Evolutionary conservation across 129 eudicot species (phyloP).

Genomic region (Arctium lappa): DNA sequence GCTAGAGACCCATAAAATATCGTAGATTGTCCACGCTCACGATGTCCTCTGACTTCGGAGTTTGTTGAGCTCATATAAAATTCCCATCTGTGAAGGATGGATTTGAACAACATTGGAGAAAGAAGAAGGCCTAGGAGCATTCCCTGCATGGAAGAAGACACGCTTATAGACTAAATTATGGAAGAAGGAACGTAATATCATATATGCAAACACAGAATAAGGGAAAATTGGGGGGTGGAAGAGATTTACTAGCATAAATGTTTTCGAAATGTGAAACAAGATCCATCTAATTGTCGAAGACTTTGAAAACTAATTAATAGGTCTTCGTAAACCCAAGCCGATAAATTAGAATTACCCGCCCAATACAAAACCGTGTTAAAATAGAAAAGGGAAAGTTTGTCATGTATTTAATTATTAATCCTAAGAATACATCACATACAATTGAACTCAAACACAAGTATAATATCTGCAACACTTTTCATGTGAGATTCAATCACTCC

Average conservation of each 20-base stretch:
- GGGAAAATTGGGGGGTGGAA: neutral
- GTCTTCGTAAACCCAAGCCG: no score
- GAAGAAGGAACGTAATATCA: neutral
- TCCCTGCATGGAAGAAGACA: slow-evolving; percentile 55
- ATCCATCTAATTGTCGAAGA: no score
- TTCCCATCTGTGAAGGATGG: slow-evolving; percentile 31
- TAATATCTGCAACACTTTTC: neutral
- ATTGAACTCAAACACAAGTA: neutral
- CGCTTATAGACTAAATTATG: neutral
- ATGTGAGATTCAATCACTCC: neutral
- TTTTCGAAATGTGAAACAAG: neutral
- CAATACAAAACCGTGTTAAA: no score
- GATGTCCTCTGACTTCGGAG: slow-evolving; percentile 25
- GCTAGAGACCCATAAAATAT: slow-evolving; percentile 58
- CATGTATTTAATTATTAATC: neutral
- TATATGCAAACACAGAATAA: neutral
- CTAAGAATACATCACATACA: no score
- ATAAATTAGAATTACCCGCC: no score
- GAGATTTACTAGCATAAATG: no score
- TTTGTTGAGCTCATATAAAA: slow-evolving; percentile 23
- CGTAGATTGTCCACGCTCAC: slow-evolving; percentile 38
- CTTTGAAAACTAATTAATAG: no score
- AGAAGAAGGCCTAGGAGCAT: slow-evolving; percentile 81
- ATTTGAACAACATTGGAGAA: slow-evolving; percentile 60
- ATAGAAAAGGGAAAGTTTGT: neutral